Evolutionary conservation across 2,329 filamentous ascomycete genomes (phyloP), one percentile per base, ranked within the genome.

Genomic region (Fusarium sp.): DNA sequence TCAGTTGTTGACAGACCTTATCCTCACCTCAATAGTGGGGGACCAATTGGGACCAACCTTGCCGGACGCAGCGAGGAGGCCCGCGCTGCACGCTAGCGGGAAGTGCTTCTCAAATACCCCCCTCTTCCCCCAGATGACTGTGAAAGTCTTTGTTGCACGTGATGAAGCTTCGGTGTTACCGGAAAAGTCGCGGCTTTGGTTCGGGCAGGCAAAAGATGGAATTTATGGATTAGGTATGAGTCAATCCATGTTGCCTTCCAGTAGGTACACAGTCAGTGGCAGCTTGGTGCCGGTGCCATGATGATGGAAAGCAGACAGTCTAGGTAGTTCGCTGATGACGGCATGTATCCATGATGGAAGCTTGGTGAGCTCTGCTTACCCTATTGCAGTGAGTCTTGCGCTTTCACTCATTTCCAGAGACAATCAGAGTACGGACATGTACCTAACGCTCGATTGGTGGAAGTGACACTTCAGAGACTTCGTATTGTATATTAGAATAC

Each of bases 71-170:
- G 47, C 40, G 49, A 56, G 41, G 49, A 52, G 54, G 37, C 52
- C 65, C 61, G 51, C 56, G 56, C 56, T 62, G 43, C 24, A 48
- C 51, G 55, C 59, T 53, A 56, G 17, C 28, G 32, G 19, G 26
- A 66, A 49, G 33, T 49, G 51, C 32, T 55, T 45, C 15, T 37
- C 37, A 48, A 33, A 43, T 37, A 40, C 45, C 44, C 57, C 33
- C 40, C 43, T 56, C 33, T 39, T 63, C 43, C 58, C 65, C 58
- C 53, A 39, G 43, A 52, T 63, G 45, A 40, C n/a, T 63, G 60
- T 52, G 57, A 59, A 67, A 68, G 54, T 51, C 60, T 68, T 55
- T 39, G 22, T 24, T 26, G 30, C 65, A 68, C 65, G 65, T 68
- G 65, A 68, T 43, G 40, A 24, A 43, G 44, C 44, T 68, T 67